Percentiles rank a stretch among this genome's conserved stretches.
Evolutionary conservation across 192 early-diverging fungal genomes (phyloP).

Genomic region (Geosiphon pyriformis): DNA sequence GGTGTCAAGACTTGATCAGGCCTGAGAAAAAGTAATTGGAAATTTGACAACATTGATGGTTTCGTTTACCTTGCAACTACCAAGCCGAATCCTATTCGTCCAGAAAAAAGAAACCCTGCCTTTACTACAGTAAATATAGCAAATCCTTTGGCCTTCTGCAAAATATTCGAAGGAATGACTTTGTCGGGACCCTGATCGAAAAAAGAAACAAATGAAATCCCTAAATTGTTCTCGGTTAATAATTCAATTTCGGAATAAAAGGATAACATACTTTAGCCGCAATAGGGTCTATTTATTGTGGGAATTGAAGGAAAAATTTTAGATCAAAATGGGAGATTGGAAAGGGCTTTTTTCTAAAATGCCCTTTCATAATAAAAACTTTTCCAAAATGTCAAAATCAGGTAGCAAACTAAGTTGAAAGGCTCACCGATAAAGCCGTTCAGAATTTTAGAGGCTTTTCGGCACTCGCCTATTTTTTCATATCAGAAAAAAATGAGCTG

Average conservation of each 20-base stretch:
- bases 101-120: constrained; percentile 89
- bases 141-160: constrained; percentile 78
- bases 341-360: no score
- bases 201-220: background rate
- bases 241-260: no score
- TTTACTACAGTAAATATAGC: constrained; percentile 93
- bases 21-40: background rate
- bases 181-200: constrained; percentile 21
- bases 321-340: background rate
- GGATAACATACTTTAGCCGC: background rate
- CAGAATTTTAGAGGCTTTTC: constrained; percentile 16
- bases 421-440: constrained; percentile 9
- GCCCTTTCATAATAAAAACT: no score
- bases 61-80: constrained; percentile 61
- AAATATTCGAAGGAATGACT: constrained; percentile 60
- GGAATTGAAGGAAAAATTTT: background rate
- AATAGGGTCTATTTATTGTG: constrained; percentile 11
- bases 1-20: no score
- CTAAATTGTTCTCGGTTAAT: no score
- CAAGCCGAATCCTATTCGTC: constrained; percentile 81
- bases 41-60: background rate
- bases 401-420: background rate
- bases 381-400: background rate
- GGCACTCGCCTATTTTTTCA: background rate
- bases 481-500: background rate